Conservation (phyloP, 2,329 filamentous ascomycete species). For the Trichoderma cornu-damae region DNA sequence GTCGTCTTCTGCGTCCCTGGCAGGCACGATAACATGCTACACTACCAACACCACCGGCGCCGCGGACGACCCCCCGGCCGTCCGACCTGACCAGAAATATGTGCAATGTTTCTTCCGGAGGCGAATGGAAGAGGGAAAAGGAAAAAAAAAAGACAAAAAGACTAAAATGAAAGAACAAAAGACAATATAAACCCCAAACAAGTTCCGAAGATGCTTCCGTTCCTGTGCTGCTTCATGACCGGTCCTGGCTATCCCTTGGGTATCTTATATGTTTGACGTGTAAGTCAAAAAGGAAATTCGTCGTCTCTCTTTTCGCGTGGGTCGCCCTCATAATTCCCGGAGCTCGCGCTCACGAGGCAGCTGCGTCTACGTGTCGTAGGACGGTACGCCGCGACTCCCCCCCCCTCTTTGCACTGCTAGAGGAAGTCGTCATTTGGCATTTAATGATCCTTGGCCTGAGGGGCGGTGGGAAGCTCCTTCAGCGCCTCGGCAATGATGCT, state of each 20-base stretch:
- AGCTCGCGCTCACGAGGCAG: slow-evolving; percentile 25
- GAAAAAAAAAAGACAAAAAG: not conserved
- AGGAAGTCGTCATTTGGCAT: not conserved
- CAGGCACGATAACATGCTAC: not conserved
- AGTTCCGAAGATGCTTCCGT: slow-evolving; percentile 9
- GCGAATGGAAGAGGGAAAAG: not conserved
- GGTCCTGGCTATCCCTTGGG: slow-evolving; percentile 20
- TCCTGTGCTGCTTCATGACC: slow-evolving; percentile 21
- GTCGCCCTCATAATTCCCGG: slow-evolving; percentile 20
- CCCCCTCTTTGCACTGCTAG: not conserved
- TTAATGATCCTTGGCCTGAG: slow-evolving; percentile 37
- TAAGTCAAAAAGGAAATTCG: slow-evolving; percentile 18
- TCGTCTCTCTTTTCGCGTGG: slow-evolving; percentile 21
- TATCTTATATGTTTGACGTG: slow-evolving; percentile 19
- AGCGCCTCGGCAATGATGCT: slow-evolving; percentile 76
- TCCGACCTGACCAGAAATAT: not conserved
- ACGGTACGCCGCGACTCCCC: slow-evolving; percentile 6
- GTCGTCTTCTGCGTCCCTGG: not conserved
- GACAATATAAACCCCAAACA: not conserved
- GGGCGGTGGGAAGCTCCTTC: slow-evolving; percentile 66
- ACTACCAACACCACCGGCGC: not conserved
- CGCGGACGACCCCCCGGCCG: slow-evolving; percentile 2
- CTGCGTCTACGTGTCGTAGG: slow-evolving; percentile 18
- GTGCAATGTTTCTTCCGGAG: slow-evolving; percentile 3
- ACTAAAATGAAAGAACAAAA: not conserved